Conservation (phyloP, 1,284 basidiomycete genomes). For the Hypsizygus ulmarius region DNA sequence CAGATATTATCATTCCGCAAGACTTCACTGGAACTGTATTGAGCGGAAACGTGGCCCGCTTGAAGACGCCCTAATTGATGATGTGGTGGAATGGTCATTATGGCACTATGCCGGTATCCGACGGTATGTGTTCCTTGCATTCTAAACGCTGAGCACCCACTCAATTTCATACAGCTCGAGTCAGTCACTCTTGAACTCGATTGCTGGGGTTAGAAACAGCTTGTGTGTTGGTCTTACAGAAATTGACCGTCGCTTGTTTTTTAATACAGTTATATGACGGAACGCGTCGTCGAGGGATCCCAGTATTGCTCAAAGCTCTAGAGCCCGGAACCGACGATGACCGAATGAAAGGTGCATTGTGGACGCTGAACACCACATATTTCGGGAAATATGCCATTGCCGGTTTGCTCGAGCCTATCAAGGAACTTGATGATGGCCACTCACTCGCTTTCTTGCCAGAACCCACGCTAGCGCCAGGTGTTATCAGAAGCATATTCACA, state of each 20-base stretch:
- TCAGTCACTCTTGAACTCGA: slow-evolving; percentile 57
- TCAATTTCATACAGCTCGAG: slow-evolving; percentile 41
- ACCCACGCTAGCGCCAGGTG: slow-evolving; percentile 47
- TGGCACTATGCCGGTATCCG: slow-evolving; percentile 74
- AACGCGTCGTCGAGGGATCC: slow-evolving; percentile 61
- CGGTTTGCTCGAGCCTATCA: slow-evolving; percentile 35
- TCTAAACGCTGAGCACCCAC: neutral
- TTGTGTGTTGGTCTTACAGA: too few species aligned
- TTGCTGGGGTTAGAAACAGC: slow-evolving; percentile 46
- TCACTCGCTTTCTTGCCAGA: slow-evolving; percentile 29
- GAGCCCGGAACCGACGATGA: slow-evolving; percentile 79
- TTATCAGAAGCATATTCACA: slow-evolving; percentile 51
- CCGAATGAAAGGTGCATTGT: slow-evolving; percentile 89
- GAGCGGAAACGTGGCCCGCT: slow-evolving; percentile 69
- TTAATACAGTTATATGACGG: slow-evolving; percentile 69
- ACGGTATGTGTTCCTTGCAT: slow-evolving; percentile 43
- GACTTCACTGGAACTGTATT: slow-evolving; percentile 69
- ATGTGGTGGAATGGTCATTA: slow-evolving; percentile 81
- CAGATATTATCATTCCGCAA: slow-evolving; percentile 64
- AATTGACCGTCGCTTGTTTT: too few species aligned
- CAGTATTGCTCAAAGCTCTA: slow-evolving; percentile 68
- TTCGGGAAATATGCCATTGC: slow-evolving; percentile 67
- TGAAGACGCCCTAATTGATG: slow-evolving; percentile 77
- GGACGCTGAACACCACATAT: slow-evolving; percentile 69
- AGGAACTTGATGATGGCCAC: neutral